phyloP scores from a whole-genome alignment of 768 basidiomycete species.

The Psilocybe cubensis region DNA sequence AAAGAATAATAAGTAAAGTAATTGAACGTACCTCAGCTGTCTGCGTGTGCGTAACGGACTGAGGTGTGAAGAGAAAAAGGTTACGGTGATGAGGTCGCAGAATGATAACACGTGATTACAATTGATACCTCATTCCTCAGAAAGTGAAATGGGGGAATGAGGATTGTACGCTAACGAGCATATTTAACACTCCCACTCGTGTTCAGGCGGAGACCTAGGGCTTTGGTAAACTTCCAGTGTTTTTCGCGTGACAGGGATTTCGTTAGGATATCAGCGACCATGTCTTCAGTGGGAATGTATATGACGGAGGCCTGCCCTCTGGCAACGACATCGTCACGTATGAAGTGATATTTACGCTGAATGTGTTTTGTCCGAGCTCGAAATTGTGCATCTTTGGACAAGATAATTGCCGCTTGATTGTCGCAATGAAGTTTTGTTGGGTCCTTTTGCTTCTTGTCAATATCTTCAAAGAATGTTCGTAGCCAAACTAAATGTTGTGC shows the following conservation, averaged over 20 bases:
- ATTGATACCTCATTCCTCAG: too few species aligned
- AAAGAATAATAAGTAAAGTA: too few species aligned
- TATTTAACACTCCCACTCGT: slow-evolving; percentile 24
- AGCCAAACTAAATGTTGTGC: slow-evolving; percentile 19
- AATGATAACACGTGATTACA: too few species aligned
- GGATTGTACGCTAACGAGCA: too few species aligned
- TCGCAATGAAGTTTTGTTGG: slow-evolving; percentile 20
- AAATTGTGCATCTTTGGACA: slow-evolving; percentile 23
- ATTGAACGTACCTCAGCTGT: too few species aligned
- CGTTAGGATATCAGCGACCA: slow-evolving; percentile 20
- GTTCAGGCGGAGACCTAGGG: slow-evolving; percentile 28
- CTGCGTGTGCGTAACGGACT: too few species aligned
- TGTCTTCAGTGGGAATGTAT: slow-evolving; percentile 20
- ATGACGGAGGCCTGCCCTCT: slow-evolving; percentile 5
- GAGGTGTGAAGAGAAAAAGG: too few species aligned
- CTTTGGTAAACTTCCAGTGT: slow-evolving; percentile 17
- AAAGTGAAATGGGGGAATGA: too few species aligned
- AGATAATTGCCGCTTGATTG: slow-evolving; percentile 26
- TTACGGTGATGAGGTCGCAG: too few species aligned
- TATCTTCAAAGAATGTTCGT: slow-evolving; percentile 19
- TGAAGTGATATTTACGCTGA: slow-evolving; percentile 34
- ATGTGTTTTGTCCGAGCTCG: slow-evolving; percentile 42
- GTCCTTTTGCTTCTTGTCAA: slow-evolving; percentile 8
- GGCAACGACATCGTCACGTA: slow-evolving; percentile 26
- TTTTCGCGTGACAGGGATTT: slow-evolving; percentile 16